Percentiles rank a stretch among this genome's conserved stretches.
These are phyloP conservation scores for Fragilaria radians DNA, from an alignment of 108 stramenopile species.

Conservation along the genomic window DNA sequence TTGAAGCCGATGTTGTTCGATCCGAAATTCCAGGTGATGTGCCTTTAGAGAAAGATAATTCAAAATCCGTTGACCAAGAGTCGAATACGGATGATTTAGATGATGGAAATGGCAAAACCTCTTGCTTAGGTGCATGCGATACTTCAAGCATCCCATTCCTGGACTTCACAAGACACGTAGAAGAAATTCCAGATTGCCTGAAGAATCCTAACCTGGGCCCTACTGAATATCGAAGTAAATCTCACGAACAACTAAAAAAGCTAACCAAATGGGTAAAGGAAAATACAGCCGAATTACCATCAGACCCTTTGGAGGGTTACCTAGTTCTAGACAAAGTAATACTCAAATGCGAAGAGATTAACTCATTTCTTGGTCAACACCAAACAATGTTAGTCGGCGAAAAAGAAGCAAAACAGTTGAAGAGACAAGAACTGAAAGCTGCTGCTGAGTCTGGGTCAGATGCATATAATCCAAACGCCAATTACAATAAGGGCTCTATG, in stretches of 20 bases:
- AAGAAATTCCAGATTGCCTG: not conserved
- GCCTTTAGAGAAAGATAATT: too few relatives aligned
- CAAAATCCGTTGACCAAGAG: too few relatives aligned
- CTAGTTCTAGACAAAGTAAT: constrained; percentile 26
- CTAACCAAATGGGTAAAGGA: not conserved
- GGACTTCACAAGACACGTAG: not conserved
- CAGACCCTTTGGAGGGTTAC: constrained; percentile 24
- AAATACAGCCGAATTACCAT: constrained; percentile 1
- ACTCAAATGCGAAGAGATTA: constrained; percentile 40
- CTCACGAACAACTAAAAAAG: not conserved
- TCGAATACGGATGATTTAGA: not conserved
- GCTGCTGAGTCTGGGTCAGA: not conserved
- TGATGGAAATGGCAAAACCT: not conserved
- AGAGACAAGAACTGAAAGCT: not conserved
- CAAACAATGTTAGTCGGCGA: constrained; percentile 17
- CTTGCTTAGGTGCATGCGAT: too few relatives aligned
- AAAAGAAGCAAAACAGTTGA: not conserved
- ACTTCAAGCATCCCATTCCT: not conserved
- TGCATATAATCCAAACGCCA: not conserved
- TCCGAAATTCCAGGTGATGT: too few relatives aligned
- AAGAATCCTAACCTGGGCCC: not conserved
- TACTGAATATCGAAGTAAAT: not conserved
- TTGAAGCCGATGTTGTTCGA: not conserved
- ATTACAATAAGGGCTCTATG: not conserved
- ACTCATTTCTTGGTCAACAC: constrained; percentile 33